Percentiles rank a stretch among this genome's conserved stretches.
These are phyloP conservation scores for Primulina tabacum DNA, from an alignment of 257 asterid genomes.

Conservation along the genomic window DNA sequence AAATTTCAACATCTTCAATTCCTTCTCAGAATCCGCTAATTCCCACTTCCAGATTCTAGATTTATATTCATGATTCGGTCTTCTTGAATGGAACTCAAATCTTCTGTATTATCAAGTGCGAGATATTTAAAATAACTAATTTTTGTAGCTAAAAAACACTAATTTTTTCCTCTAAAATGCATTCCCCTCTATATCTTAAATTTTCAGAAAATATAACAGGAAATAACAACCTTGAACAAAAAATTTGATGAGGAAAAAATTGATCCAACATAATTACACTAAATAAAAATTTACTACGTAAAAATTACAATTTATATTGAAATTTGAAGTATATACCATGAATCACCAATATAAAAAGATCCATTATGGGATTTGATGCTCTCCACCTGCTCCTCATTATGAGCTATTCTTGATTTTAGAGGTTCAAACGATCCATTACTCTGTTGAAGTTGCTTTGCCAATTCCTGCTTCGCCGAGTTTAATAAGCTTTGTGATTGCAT, in stretches of 20 bases:
- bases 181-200: background rate
- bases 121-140: background rate
- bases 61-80: slow-evolving; percentile 58
- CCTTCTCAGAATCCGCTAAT: slow-evolving; percentile 87
- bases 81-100: slow-evolving; percentile 55
- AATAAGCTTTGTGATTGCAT: slow-evolving; percentile 75
- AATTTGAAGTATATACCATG: too few relatives aligned
- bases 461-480: slow-evolving; percentile 63
- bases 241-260: too few relatives aligned
- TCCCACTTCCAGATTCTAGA: slow-evolving; percentile 76
- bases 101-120: slow-evolving; percentile 26
- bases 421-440: slow-evolving; percentile 54
- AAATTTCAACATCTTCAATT: slow-evolving; percentile 84
- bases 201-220: background rate
- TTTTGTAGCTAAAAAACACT: background rate
- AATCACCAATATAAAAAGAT: background rate
- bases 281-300: too few relatives aligned
- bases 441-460: slow-evolving; percentile 60
- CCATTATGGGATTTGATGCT: background rate
- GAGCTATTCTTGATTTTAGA: slow-evolving; percentile 57
- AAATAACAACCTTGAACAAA: background rate
- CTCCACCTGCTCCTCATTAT: slow-evolving; percentile 76
- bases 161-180: background rate
- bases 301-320: background rate
- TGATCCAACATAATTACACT: background rate